These are phyloP conservation scores for Akanthomyces dipterigenus DNA, from an alignment of 2,329 filamentous ascomycete genomes.

Conservation along the genomic window DNA sequence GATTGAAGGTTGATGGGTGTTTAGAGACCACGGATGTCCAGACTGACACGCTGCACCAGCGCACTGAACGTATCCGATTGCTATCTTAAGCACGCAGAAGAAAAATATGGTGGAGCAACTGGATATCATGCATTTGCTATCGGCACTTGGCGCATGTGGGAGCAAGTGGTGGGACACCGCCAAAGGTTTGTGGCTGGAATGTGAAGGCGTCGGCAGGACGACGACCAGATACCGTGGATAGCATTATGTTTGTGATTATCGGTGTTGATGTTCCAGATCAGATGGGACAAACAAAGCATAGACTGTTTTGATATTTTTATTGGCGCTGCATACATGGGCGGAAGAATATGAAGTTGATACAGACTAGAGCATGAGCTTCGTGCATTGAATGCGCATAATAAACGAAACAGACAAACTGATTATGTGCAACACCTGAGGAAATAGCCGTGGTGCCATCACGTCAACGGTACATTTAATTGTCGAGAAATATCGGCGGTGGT, in stretches of 20 bases:
- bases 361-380: neutral
- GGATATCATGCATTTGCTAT: neutral
- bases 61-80: no score
- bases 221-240: neutral
- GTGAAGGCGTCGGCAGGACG: neutral
- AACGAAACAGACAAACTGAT: neutral
- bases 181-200: neutral
- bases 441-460: neutral
- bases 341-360: neutral
- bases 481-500: neutral
- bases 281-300: neutral
- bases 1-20: no score
- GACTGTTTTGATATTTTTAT: neutral
- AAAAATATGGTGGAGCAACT: neutral
- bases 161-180: neutral
- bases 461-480: neutral
- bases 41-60: no score
- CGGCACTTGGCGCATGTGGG: neutral
- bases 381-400: neutral
- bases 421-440: neutral
- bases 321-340: neutral
- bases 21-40: no score
- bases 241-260: neutral
- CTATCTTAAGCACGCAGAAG: neutral
- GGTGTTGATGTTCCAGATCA: neutral